A percentile compares a stretch with the other conserved stretches of the same genome.
Conservation (phyloP, 805 yeast species). For the Groenewaldozyma tartarivorans region DNA sequence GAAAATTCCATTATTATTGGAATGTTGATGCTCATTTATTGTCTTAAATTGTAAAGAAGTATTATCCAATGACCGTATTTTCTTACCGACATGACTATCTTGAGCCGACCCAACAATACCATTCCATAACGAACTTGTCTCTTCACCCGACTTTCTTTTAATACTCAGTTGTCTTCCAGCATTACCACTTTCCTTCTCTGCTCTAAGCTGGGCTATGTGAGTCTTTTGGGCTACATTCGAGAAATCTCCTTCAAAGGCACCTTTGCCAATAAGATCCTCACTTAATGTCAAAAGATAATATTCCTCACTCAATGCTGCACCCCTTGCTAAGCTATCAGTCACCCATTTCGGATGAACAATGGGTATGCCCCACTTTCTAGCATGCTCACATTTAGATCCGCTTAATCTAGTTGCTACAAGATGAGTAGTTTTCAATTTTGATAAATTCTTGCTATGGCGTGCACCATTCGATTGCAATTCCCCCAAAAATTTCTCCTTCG, state of each 20-base stretch:
- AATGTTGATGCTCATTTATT: not conserved
- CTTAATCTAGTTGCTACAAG: conserved; percentile 22
- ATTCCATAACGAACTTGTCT: not conserved
- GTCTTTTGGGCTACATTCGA: no score
- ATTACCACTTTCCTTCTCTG: conserved; percentile 19
- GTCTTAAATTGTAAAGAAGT: not conserved
- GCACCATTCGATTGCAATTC: conserved; percentile 29
- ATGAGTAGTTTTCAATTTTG: conserved; percentile 18
- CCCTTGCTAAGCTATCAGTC: conserved; percentile 30
- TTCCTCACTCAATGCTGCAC: conserved; percentile 32
- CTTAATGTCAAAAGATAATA: conserved; percentile 25
- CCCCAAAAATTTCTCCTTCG: conserved; percentile 17
- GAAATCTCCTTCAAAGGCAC: conserved; percentile 21
- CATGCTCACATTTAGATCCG: conserved; percentile 31
- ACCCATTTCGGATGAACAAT: conserved; percentile 39
- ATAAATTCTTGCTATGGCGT: conserved; percentile 20
- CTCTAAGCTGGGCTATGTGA: conserved; percentile 12
- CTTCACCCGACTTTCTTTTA: not conserved
- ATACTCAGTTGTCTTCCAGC: conserved; percentile 1
- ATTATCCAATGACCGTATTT: not conserved
- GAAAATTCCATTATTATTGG: conserved; percentile 28
- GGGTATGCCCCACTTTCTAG: conserved; percentile 31
- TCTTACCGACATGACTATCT: no score
- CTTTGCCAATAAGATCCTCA: conserved; percentile 26
- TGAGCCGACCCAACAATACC: not conserved